Base-by-base conservation (phyloP, 371 early-diverging fungal species). In the Haplosporangium sp. region DNA sequence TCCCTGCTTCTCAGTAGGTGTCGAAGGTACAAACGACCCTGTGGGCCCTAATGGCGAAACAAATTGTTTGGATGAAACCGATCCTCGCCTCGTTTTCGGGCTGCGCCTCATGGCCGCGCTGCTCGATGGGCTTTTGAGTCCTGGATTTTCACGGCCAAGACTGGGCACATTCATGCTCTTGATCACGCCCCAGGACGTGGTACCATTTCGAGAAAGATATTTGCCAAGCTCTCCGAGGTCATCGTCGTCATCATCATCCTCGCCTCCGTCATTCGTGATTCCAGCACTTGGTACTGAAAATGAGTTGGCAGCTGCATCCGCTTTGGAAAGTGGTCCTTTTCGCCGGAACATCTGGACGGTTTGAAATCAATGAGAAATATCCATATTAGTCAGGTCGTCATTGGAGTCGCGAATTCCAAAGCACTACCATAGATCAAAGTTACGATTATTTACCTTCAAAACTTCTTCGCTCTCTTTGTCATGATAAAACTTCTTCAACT, bases 391-490 rank as follows among this genome's bases (percentile, higher is more conserved):
- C n/a, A n/a, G n/a, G n/a, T n/a, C n/a, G n/a, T n/a, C n/a, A n/a
- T n/a, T n/a, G n/a, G n/a, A n/a, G n/a, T n/a, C n/a, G n/a, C n/a
- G n/a, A n/a, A n/a, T n/a, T n/a, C n/a, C n/a, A n/a, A n/a, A n/a
- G n/a, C n/a, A n/a, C n/a, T n/a, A n/a, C n/a, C n/a, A n/a, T n/a
- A n/a, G n/a, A n/a, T n/a, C 5, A 46, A 20, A 37, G 45, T 20
- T 16, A 38, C n/a, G 12, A n/a, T 8, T 36, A 38, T 16, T 51
- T 74, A 76, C 76, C 60, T 76, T 76, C 1, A 76, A 51, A 1
- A 76, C 63, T 21, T 76, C 76, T 29, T 76, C 70, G 12, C 70
- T 70, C 46, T 76, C 70, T 14, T 65, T 65, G 55, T 76, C 76
- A 20, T 76, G 70, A 14, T 76, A 66, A 46, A 70, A 66, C 56